Evolutionary conservation across 1,284 basidiomycete genomes (phyloP).

Genomic region (Hypsizygus ulmarius): DNA sequence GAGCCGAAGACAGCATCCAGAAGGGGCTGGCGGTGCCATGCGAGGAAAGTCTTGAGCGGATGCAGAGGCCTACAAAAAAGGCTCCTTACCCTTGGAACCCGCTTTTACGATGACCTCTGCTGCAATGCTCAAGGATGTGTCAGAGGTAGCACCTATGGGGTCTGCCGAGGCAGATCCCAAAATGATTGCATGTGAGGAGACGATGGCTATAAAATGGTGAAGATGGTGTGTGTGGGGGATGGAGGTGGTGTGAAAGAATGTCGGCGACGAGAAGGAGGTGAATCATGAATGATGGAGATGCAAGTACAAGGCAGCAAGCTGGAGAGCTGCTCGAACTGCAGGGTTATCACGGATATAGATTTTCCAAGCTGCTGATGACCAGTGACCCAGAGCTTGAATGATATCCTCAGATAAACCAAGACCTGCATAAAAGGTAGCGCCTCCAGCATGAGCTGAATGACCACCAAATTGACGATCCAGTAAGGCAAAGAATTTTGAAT

Average conservation of each 20-base stretch:
- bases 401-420: slow-evolving; percentile 28
- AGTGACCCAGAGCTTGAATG: slow-evolving; percentile 36
- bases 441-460: slow-evolving; percentile 36
- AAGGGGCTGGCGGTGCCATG: no score
- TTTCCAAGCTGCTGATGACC: slow-evolving; percentile 35
- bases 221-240: slow-evolving; percentile 10
- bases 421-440: slow-evolving; percentile 34
- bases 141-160: no score
- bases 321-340: slow-evolving; percentile 17
- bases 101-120: no score
- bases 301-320: slow-evolving; percentile 15
- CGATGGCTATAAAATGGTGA: slow-evolving; percentile 1
- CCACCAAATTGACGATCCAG: slow-evolving; percentile 25
- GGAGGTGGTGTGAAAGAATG: slow-evolving; percentile 8
- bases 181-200: no score
- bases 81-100: no score
- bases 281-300: background rate
- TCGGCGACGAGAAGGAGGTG: background rate
- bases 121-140: no score
- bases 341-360: slow-evolving; percentile 37
- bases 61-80: no score
- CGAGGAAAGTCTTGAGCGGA: no score
- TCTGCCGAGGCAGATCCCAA: no score
- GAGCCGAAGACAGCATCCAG: no score
- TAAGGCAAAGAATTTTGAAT: slow-evolving; percentile 19